Base-by-base conservation (phyloP, 306 rosid genomes). In the Dicorynia guianensis region DNA sequence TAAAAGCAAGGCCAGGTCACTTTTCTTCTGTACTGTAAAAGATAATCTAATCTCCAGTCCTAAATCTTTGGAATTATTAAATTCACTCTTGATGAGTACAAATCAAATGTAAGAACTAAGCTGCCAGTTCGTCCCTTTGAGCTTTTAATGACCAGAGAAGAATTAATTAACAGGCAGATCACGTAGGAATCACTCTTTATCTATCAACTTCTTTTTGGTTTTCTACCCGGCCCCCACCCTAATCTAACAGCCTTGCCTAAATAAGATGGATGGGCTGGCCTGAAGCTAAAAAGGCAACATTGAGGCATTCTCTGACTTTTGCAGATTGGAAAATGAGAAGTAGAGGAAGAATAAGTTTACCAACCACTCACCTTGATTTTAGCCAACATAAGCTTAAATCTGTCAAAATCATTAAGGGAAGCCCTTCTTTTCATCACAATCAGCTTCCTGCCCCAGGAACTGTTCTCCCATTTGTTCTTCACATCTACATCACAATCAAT, bases 391-490 rank as follows among this genome's bases (percentile, higher is more conserved):
- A 86, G 69, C 80, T 86, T 86, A 74, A 86, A 86, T 82, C 90
- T 83, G 44, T 86, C 90, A 7, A 86, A 83, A 68, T 86, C 90
- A 57, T 34, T 75, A 10, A 83, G 90, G 2, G 85, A 52, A 43
- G 85, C 83, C 60, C 90, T 86, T 77, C 79, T 77, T 73, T 86
- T 80, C 81, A 74, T 80, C 69, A 86, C 87, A 25, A 80, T 69
- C 65, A 83, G 77, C 76, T 83, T 83, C 74, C 90, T 80, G 9
- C 90, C 90, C 90, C 90, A 86, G 8, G 87, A 80, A 77, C 90
- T 86, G 62, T 78, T 77, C 75, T 86, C 90, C 87, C 90, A 83
- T 49, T 80, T 83, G 69, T 86, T 83, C 82, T 86, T 85, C 38
- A 83, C 86, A 63, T 86, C 90, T 86, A 74, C 43, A 68, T 61